Percentiles rank a stretch among this genome's conserved stretches.
Evolutionary conservation across 176 grass and related monocot species (phyloP).

Genomic region (Bothriochloa decipiens): DNA sequence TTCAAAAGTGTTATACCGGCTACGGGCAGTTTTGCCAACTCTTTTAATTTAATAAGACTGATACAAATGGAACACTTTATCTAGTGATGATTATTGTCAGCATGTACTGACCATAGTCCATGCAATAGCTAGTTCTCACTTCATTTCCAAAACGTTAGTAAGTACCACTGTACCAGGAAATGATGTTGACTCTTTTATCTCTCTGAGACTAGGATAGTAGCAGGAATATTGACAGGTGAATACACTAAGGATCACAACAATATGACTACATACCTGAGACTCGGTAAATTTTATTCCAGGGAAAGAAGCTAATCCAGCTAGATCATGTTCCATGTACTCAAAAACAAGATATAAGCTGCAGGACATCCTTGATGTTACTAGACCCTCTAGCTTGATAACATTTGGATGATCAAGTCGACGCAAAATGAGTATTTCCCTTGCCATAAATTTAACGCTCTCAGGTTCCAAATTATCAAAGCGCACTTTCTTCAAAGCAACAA

Average conservation of each 20-base stretch:
- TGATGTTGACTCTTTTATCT: not conserved
- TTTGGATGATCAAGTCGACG: conserved; percentile 97
- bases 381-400: conserved; percentile 94
- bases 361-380: conserved; percentile 97
- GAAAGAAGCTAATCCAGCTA: conserved; percentile 91
- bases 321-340: conserved; percentile 99
- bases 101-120: conserved; percentile 9
- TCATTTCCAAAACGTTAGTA: conserved; percentile 11
- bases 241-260: not conserved
- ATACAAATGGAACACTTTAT: conserved; percentile 83
- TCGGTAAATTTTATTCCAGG: conserved; percentile 87
- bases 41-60: not conserved
- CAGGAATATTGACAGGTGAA: not conserved
- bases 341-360: conserved; percentile 99
- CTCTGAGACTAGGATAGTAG: not conserved
- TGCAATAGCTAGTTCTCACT: conserved; percentile 7
- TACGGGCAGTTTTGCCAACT: not conserved
- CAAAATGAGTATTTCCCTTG: conserved; percentile 94
- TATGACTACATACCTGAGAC: conserved; percentile 65
- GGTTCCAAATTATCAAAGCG: conserved; percentile 98
- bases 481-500: conserved; percentile 98
- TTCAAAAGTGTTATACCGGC: not conserved
- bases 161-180: not conserved
- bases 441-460: conserved; percentile 99
- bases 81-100: conserved; percentile 29